Evolutionary conservation across 2,329 filamentous ascomycete genomes (phyloP), one percentile per base, ranked within the genome.

Genomic region (Sporothrix curviconia): DNA sequence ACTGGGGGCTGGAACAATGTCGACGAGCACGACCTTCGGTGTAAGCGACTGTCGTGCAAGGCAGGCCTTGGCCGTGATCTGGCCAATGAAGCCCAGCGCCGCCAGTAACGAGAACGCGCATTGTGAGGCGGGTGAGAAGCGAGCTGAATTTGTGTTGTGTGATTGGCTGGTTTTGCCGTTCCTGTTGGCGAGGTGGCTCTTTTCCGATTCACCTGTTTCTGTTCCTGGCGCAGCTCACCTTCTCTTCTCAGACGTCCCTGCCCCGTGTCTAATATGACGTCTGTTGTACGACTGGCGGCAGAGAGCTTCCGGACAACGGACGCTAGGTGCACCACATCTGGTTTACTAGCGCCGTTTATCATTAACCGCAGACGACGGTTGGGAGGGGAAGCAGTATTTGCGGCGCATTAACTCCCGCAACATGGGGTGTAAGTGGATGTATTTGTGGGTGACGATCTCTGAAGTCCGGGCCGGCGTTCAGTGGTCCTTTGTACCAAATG

Each of bases 81-180:
- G 78, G 67, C 79, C 78, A 60, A 81, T 76, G 65, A 81, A 81
- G 57, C 78, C 78, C 55, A 76, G 76, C 25, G 76, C 79, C n/a
- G 39, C 79, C 79, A 32, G 79, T 79, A 61, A 81, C 76, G 63
- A 81, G 73, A 53, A 81, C 53, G 7, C 30, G 37, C 57, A 59
- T 59, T 8, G 14, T 52, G 44, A 25, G 42, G 19, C 2, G 25
- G 14, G n/a, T 17, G 7, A 19, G 44, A n/a, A 19, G 44, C 6
- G 32, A n/a, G 24, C 15, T 14, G 12, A 24, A n/a, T 43, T 11
- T 28, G 39, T 42, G 39, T 11, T 9, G n/a, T 17, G 25, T 47
- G 44, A 47, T 47, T 47, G 44, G 44, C n/a, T 6, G 44, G 17
- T 28, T 30, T 15, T 14, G 5, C n/a, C n/a, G n/a, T n/a, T n/a